A percentile compares a stretch with the other conserved stretches of the same genome.
These are phyloP conservation scores for Eutrema salsugineum DNA, from an alignment of 441 rosid species.

Conservation along the genomic window DNA sequence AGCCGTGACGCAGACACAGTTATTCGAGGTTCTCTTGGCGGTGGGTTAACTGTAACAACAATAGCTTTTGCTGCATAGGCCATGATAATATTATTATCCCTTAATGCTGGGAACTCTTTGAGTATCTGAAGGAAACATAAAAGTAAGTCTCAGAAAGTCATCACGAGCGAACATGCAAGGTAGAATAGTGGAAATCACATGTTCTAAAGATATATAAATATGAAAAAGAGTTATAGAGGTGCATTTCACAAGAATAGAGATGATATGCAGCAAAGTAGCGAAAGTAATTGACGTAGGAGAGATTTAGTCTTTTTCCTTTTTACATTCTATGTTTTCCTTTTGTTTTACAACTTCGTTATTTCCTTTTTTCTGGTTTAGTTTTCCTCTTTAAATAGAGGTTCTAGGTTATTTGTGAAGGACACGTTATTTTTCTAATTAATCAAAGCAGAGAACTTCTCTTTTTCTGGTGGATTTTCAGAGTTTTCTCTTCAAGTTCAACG, in stretches of 20 bases:
- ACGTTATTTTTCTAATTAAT: no score
- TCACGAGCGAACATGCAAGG: neutral
- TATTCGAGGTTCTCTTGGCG: slow-evolving; percentile 75
- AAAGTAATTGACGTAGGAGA: no score
- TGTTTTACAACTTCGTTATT: no score
- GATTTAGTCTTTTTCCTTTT: no score
- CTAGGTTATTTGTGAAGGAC: no score
- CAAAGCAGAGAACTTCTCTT: no score
- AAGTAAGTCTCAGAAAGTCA: slow-evolving; percentile 25
- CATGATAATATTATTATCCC: slow-evolving; percentile 68
- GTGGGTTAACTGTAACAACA: slow-evolving; percentile 67
- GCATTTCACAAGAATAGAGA: neutral
- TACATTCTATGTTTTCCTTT: no score
- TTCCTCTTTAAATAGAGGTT: no score
- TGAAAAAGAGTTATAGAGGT: neutral
- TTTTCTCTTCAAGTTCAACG: no score
- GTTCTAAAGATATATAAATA: neutral
- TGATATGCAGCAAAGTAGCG: slow-evolving; percentile 12
- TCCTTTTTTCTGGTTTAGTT: no score
- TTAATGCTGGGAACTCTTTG: slow-evolving; percentile 84
- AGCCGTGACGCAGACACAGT: slow-evolving; percentile 73
- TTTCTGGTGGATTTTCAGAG: no score
- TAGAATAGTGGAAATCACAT: neutral
- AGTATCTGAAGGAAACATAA: slow-evolving; percentile 64
- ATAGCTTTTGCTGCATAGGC: slow-evolving; percentile 94